Base-by-base conservation (phyloP, 164 flowering plant genomes). In the Macadamia integrifolia region DNA sequence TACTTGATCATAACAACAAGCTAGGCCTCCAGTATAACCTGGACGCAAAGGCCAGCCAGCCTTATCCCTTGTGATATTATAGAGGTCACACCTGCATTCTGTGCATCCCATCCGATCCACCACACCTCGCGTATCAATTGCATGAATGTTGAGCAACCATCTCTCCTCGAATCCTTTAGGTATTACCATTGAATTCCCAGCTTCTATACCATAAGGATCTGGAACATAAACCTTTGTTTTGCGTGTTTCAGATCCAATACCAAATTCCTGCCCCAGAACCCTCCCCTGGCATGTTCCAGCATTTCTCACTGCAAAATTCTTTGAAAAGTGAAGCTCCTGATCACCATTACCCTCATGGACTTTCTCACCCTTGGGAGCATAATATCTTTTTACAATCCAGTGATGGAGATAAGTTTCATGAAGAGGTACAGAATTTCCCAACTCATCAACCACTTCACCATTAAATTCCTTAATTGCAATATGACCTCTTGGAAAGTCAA, bases 331-430 rank as follows among this genome's bases (percentile, higher is more conserved):
- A 44, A 63, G 70, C 14, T 53, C 58, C 11, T 30, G 15, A 40
- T 53, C 57, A 18, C 28, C 55, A 35, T 42, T 59, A 7, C 15
- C 23, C 15, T 63, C 68, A 11, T 62, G 43, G 49, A 31, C 52
- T 35, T 67, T 61, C 6, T 42, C 68, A 60, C 68, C 78, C 68
- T 72, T 76, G 3, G 67, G 82, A 18, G 66, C 77, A 65, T 80
- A 81, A 78, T 90, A 94, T 69, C 87, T 83, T 4, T 1, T 52
- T 10, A 90, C 74, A 28, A 86, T 63, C 97, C 97, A 92, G 64
- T 94, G 99, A 71, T 94, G 98, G 56, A 92, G 91, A 81, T 94
- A 94, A 65, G 93, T 88, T 68, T 94, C 95, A 12, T 87, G 87
- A 66, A 94, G 96, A n/a, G 99, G 92, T 64, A 94, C 74, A 10